These are phyloP conservation scores for Papilionanthe hybrid DNA, from an alignment of 116 monocot species.

Conservation along the genomic window DNA sequence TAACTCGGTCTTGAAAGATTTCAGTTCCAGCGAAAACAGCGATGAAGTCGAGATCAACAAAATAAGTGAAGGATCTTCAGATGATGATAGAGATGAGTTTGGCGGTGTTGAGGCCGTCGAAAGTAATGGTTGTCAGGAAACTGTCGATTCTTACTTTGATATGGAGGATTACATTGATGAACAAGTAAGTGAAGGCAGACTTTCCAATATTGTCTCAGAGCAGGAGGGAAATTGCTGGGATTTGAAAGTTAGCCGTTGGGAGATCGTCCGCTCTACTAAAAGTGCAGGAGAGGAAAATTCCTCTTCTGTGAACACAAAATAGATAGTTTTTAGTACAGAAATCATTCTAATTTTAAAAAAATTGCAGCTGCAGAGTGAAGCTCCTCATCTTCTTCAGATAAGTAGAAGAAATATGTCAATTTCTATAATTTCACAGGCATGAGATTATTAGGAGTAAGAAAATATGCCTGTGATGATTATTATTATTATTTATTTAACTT, in stretches of 20 bases:
- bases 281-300: background rate
- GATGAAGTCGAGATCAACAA: background rate
- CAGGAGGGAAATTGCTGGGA: too few relatives aligned
- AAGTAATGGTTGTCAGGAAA: background rate
- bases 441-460: too few relatives aligned
- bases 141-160: background rate
- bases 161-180: background rate
- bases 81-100: background rate
- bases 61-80: background rate
- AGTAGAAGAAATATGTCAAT: too few relatives aligned
- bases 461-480: too few relatives aligned
- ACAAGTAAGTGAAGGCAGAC: too few relatives aligned
- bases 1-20: background rate
- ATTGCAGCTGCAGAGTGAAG: too few relatives aligned
- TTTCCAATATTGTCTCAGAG: too few relatives aligned
- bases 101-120: background rate
- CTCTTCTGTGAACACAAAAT: background rate
- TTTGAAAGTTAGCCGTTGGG: background rate
- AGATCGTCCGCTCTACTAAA: background rate
- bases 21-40: background rate
- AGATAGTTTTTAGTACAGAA: background rate
- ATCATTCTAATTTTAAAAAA: too few relatives aligned
- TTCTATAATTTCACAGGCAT: too few relatives aligned
- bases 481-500: too few relatives aligned
- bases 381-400: too few relatives aligned